Percentiles rank a stretch among this genome's conserved stretches.
These are phyloP conservation scores for Pythium rhizo-oryzae DNA, from an alignment of 352 stramenopile species.

Conservation along the genomic window DNA sequence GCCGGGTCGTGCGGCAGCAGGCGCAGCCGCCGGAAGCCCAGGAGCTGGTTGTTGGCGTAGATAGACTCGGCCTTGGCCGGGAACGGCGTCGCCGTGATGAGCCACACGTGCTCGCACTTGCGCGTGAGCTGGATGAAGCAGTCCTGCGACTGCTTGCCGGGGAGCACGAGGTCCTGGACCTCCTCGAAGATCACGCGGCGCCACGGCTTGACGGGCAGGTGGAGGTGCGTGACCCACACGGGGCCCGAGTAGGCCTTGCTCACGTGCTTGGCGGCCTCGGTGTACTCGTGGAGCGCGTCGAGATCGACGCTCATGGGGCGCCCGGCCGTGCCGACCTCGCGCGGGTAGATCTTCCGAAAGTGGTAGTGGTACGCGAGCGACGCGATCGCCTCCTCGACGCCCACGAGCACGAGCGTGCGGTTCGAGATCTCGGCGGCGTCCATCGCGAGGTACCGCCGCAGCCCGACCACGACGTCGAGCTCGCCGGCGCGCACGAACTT, in stretches of 20 bases:
- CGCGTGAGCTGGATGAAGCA: slow-evolving; percentile 87
- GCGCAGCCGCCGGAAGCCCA: slow-evolving; percentile 80
- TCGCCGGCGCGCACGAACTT: slow-evolving; percentile 73
- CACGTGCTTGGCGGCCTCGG: slow-evolving; percentile 76
- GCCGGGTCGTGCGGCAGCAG: slow-evolving; percentile 67
- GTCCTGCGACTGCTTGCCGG: slow-evolving; percentile 70
- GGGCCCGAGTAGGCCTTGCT: slow-evolving; percentile 80
- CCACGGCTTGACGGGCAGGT: slow-evolving; percentile 70
- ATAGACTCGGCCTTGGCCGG: slow-evolving; percentile 78
- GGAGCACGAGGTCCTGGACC: slow-evolving; percentile 83
- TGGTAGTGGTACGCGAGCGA: slow-evolving; percentile 64
- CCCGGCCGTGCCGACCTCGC: slow-evolving; percentile 36
- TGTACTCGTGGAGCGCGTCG: slow-evolving; percentile 55
- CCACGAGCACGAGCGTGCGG: slow-evolving; percentile 79
- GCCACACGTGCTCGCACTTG: slow-evolving; percentile 76
- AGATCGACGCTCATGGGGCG: slow-evolving; percentile 51
- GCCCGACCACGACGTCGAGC: slow-evolving; percentile 73
- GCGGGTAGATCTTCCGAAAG: slow-evolving; percentile 59
- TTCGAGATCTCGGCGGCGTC: slow-evolving; percentile 55
- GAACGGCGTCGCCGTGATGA: slow-evolving; percentile 87
- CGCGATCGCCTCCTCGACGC: slow-evolving; percentile 74
- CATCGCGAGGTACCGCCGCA: slow-evolving; percentile 59
- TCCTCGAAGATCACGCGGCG: slow-evolving; percentile 87
- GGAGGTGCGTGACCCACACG: slow-evolving; percentile 67
- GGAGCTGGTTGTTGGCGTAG: slow-evolving; percentile 88